Evolutionary conservation across 164 flowering plant genomes (phyloP), one percentile per base, ranked within the genome.

Genomic region (Liquidambar formosana): DNA sequence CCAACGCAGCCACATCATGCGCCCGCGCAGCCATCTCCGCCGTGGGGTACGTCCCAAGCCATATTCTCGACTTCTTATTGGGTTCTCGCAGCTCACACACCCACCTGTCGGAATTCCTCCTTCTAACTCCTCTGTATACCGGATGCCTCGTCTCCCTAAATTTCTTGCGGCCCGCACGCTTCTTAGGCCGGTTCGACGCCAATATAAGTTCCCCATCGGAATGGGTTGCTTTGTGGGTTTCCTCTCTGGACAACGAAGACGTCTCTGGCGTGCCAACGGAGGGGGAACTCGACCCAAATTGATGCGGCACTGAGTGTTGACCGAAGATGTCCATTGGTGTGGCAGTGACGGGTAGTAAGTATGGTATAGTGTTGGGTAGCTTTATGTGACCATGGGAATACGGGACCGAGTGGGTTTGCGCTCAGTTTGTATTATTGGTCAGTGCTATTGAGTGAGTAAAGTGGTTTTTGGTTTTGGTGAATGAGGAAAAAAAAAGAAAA

Each of bases 101-200:
- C 89, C 89, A 86, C 68, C 77, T 87, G 63, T 75, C 63, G 25
- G 60, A 68, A 57, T 84, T 82, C 78, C 89, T 72, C 68, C 63
- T 53, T 25, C 93, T 54, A 1, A 89, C 82, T 0, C 93, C 93
- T 43, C 88, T 65, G 68, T 72, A 88, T 6, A 86, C 75, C 3
- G 90, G 90, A 66, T 88, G 93, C 5, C 90, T 65, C 0, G 90
- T 88, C 79, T 86, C 90, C 58, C 70, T 77, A 66, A 88, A 85
- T 43, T 84, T 76, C 69, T 65, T 82, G 59, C 90, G 66, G 6
- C 93, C 90, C 0, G 90, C 89, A 0, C 83, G 78, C 66, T 74
- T 73, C 77, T 86, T 88, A 6, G 90, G 93, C 26, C 61, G 52
- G 61, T 70, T 73, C 0, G 79, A 75, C 0, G 89, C 89, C 22